A percentile compares a stretch with the other conserved stretches of the same genome.
phyloP scores from a whole-genome alignment of 2,329 filamentous ascomycete species.

The Penicillium psychrosexuale region DNA sequence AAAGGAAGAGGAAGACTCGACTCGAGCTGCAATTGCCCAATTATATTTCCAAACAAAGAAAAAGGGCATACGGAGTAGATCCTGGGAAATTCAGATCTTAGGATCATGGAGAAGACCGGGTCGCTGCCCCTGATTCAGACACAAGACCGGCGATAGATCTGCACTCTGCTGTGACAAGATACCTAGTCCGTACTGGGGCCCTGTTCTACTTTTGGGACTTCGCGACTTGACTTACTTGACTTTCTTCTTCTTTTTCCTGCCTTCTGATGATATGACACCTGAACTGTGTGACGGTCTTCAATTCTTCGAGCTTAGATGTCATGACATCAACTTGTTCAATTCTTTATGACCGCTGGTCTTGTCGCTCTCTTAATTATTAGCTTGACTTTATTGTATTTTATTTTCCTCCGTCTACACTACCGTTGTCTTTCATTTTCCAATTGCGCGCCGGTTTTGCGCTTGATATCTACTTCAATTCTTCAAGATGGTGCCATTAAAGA shows the following conservation, averaged over 20 bases:
- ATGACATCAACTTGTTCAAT: conserved; percentile 14
- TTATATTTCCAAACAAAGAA: conserved; percentile 3
- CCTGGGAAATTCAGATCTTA: conserved; percentile 20
- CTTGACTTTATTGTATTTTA: background rate
- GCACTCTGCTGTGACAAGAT: conserved; percentile 15
- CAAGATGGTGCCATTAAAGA: conserved; percentile 36
- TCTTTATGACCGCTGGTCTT: conserved; percentile 17
- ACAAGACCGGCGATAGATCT: conserved; percentile 20
- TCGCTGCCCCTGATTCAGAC: conserved; percentile 23
- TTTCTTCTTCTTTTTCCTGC: conserved; percentile 6
- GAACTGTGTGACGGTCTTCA: conserved; percentile 14
- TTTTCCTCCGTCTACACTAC: conserved; percentile 3
- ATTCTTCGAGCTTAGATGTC: conserved; percentile 11
- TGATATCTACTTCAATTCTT: conserved; percentile 4
- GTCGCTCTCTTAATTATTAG: conserved; percentile 13
- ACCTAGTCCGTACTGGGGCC: background rate
- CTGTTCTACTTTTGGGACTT: conserved; percentile 2
- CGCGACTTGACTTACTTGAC: background rate
- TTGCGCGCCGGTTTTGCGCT: conserved; percentile 1
- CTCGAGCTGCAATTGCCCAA: background rate
- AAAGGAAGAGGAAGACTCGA: background rate
- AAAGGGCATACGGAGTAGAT: conserved; percentile 6
- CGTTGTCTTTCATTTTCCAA: background rate
- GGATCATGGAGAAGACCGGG: conserved; percentile 23
- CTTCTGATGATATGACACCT: conserved; percentile 4